Base-by-base conservation (phyloP, 345 rosid species). In the Lumnitzera racemosa region DNA sequence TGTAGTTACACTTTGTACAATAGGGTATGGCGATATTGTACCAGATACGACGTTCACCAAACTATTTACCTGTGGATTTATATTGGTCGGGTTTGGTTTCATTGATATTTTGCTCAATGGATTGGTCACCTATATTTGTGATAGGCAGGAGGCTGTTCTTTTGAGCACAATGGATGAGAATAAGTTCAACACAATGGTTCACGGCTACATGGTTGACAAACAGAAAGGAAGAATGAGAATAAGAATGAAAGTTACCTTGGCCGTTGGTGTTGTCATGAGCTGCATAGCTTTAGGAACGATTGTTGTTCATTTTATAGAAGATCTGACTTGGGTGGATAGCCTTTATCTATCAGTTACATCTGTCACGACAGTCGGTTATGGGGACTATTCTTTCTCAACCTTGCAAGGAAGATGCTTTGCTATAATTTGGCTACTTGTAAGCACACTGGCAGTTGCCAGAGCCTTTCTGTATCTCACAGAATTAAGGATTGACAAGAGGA, bases 351-450 rank as follows among this genome's bases (percentile, higher is more conserved):
- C 86, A 11, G 88, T 86, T 25, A 87, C 84, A 9, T 83, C 86
- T 0, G 90, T 87, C 15, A 87, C 86, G 6, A 87, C 88, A 0
- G 90, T 87, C 0, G 90, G 95, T 5, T 87, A 84, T 31, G 90
- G 95, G 15, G 88, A 87, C 70, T 80, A 55, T 10, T 70, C 83
- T 53, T 87, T 83, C 63, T 51, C 55, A 2, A 81, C 90, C 0
- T 0, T 65, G 13, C 31, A 24, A 16, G 86, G 90, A 57, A 81
- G 90, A 68, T 76, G 82, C 70, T 87, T 87, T 31, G 94, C 94
- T 7, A 58, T 77, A 53, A 8, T 83, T 16, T 87, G 95, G 90
- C 57, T 83, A 24, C 67, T 78, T 16, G 64, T 84, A 43, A 83
- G 90, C 61, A 75, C 90, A 48, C 46, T 84, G 58, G 83, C 88